These are phyloP conservation scores for Podila epicladia DNA, from an alignment of 192 early-diverging fungal species.

Conservation along the genomic window DNA sequence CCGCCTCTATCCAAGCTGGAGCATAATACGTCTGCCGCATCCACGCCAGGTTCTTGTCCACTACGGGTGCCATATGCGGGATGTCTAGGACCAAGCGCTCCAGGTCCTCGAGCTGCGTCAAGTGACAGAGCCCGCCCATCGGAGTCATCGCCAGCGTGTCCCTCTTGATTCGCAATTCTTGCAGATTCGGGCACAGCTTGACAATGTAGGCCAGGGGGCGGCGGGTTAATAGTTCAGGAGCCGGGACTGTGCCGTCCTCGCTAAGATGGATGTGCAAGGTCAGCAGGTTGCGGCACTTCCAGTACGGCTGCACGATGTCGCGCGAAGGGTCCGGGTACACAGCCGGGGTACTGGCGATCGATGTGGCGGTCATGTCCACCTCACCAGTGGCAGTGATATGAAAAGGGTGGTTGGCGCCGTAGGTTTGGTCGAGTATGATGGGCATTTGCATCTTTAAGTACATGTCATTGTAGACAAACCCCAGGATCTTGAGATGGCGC, in stretches of 20 bases:
- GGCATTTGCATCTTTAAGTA: neutral
- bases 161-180: neutral
- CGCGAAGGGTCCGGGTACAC: neutral
- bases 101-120: neutral
- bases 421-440: neutral
- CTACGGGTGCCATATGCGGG: neutral
- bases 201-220: neutral
- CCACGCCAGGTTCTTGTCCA: neutral
- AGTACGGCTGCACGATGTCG: neutral
- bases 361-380: no score
- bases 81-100: neutral
- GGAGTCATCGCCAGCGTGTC: neutral
- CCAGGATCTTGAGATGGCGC: constrained; percentile 1
- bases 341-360: no score
- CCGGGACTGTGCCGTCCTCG: neutral
- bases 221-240: neutral
- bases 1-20: neutral
- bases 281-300: neutral
- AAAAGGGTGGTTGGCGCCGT: no score
- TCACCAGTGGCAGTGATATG: no score
- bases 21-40: neutral
- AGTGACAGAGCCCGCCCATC: neutral
- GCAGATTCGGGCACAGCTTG: neutral
- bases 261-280: neutral
- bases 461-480: neutral